These are phyloP conservation scores for Piromyces finnis DNA, from an alignment of 192 early-diverging fungal genomes.

Conservation along the genomic window DNA sequence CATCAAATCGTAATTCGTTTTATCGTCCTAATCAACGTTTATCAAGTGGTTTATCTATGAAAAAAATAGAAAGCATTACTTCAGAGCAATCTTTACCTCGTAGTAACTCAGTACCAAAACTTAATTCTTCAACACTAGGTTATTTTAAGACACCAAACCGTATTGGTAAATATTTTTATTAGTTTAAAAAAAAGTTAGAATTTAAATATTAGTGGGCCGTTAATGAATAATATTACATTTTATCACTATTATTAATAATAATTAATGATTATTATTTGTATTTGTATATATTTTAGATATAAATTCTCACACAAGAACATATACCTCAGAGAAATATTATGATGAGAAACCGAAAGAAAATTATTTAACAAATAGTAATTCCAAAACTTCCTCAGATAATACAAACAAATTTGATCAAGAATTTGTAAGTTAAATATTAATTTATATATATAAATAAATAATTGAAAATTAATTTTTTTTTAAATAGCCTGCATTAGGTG, in stretches of 20 bases:
- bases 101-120: background rate
- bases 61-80: background rate
- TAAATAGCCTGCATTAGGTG: background rate
- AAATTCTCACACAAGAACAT: background rate
- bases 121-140: background rate
- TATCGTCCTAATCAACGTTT: background rate
- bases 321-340: background rate
- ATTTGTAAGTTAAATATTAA: background rate
- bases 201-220: too few relatives aligned
- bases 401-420: background rate
- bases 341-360: background rate
- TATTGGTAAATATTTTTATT: background rate
- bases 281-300: background rate
- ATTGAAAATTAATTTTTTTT: too few relatives aligned
- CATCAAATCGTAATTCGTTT: background rate
- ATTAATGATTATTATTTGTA: too few relatives aligned
- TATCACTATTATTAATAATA: too few relatives aligned
- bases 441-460: too few relatives aligned
- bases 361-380: background rate
- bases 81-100: background rate
- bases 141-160: background rate
- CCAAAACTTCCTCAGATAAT: background rate
- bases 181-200: too few relatives aligned
- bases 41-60: background rate
- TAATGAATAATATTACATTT: too few relatives aligned